Conservation (phyloP, 164 flowering plant species). For the Piper betle region DNA sequence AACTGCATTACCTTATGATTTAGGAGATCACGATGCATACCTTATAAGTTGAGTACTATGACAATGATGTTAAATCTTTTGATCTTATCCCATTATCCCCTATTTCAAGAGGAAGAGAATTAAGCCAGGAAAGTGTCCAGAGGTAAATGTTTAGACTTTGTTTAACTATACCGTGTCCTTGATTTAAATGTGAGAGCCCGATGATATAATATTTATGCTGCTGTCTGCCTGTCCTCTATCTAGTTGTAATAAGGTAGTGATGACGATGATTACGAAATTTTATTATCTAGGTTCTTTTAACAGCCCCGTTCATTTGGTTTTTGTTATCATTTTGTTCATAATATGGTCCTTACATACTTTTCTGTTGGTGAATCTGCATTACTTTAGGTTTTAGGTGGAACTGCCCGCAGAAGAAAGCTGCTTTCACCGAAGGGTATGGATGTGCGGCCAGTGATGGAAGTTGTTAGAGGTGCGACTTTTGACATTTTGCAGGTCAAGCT, state of each 20-base stretch:
- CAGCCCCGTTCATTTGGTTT: too few species aligned
- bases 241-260: neutral
- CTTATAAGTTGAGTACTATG: too few species aligned
- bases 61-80: too few species aligned
- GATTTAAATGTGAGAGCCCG: too few species aligned
- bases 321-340: neutral
- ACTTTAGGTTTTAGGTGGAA: conserved; percentile 75
- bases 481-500: conserved; percentile 66
- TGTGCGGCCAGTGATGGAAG: conserved; percentile 99
- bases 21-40: too few species aligned
- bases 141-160: too few species aligned
- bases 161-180: too few species aligned
- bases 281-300: neutral
- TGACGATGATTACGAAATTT: too few species aligned
- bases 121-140: too few species aligned
- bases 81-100: too few species aligned
- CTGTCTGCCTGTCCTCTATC: neutral
- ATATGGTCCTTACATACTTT: neutral
- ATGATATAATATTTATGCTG: neutral
- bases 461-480: conserved; percentile 90
- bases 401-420: conserved; percentile 70
- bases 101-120: too few species aligned
- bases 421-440: conserved; percentile 90
- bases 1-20: too few species aligned
- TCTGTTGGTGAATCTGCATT: neutral